These are phyloP conservation scores for Gypsophila paniculata DNA, from an alignment of 179 eudicot species.

Conservation along the genomic window DNA sequence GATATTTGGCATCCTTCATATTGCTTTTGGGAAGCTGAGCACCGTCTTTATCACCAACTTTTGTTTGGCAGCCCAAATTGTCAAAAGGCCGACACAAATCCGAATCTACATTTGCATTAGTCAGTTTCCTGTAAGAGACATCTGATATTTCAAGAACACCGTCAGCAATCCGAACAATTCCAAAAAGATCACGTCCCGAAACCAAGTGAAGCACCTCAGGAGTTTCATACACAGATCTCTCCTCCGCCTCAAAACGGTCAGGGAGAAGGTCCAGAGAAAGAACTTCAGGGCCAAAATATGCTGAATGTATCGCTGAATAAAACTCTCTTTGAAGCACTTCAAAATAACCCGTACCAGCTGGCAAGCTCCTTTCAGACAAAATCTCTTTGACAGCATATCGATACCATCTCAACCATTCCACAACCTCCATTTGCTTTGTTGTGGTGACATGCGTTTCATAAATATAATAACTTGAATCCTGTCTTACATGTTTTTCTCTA, in stretches of 20 bases:
- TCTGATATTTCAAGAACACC: conserved; percentile 49
- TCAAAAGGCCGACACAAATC: conserved; percentile 27
- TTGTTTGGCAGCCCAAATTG: conserved; percentile 17
- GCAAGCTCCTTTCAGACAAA: conserved; percentile 58
- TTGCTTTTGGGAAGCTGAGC: conserved; percentile 17
- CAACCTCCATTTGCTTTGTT: conserved; percentile 81
- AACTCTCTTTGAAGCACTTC: conserved; percentile 76
- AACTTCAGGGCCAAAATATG: conserved; percentile 80
- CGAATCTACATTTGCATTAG: conserved; percentile 28
- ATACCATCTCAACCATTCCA: conserved; percentile 95
- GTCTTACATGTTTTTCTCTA: conserved; percentile 32
- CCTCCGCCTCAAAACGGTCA: conserved; percentile 93
- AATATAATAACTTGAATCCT: conserved; percentile 44
- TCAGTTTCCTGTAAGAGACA: conserved; percentile 35
- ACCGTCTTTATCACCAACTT: conserved; percentile 21
- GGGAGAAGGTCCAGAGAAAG: conserved; percentile 72
- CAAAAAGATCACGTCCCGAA: conserved; percentile 89
- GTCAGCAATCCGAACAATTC: conserved; percentile 61
- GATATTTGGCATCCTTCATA: conserved; percentile 11
- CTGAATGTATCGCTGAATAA: conserved; percentile 78
- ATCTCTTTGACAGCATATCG: conserved; percentile 68
- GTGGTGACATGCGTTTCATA: conserved; percentile 41
- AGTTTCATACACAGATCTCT: conserved; percentile 61
- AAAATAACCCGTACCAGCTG: conserved; percentile 72
- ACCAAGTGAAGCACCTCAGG: conserved; percentile 92